phyloP scores from a whole-genome alignment of 345 rosid species.

The Populus euphratica region DNA sequence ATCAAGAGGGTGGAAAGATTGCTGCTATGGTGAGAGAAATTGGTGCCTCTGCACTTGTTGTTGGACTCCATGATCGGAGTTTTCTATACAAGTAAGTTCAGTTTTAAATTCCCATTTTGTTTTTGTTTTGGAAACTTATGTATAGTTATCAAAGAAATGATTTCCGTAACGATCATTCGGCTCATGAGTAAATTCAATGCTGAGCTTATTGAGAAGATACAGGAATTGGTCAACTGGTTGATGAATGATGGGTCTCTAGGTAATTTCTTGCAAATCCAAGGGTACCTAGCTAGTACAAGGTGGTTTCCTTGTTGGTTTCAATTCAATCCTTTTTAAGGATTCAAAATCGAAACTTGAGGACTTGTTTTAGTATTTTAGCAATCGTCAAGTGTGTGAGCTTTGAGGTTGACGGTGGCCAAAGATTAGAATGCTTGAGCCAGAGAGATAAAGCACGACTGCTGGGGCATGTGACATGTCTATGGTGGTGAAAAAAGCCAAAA shows the following conservation, averaged over 20 bases:
- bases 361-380: background rate
- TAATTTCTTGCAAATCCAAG: background rate
- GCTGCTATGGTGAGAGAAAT: slow-evolving; percentile 62
- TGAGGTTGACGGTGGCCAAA: too few relatives aligned
- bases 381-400: background rate
- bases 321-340: background rate
- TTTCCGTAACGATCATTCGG: too few relatives aligned
- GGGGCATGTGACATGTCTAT: slow-evolving; percentile 9
- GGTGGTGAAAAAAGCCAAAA: background rate
- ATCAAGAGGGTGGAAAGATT: slow-evolving; percentile 60
- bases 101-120: background rate
- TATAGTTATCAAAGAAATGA: too few relatives aligned
- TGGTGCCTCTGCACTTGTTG: slow-evolving; percentile 75
- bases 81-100: slow-evolving; percentile 75
- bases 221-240: slow-evolving; percentile 13
- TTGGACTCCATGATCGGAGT: slow-evolving; percentile 86
- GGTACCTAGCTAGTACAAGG: background rate
- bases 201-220: background rate
- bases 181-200: background rate
- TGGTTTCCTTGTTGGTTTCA: background rate
- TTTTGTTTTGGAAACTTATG: background rate
- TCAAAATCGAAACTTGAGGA: too few relatives aligned
- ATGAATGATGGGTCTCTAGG: background rate
- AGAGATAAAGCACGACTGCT: background rate
- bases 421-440: too few relatives aligned